phyloP scores from a whole-genome alignment of 345 rosid species.

The Gossypium sturtianum region DNA sequence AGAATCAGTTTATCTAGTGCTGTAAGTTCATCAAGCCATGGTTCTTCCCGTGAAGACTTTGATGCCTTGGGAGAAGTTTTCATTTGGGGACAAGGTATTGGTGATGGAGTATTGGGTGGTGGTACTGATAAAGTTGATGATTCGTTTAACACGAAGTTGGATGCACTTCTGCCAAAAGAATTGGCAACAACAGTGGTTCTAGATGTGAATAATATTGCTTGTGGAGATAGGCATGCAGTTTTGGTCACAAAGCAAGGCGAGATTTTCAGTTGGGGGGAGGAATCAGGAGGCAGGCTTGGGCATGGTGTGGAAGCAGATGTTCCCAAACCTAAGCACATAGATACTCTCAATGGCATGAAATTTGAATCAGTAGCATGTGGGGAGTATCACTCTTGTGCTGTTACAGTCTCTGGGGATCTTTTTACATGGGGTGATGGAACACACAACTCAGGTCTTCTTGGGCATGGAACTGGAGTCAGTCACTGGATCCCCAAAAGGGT shows the following conservation, averaged over 20 bases:
- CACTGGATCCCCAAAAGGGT: slow-evolving; percentile 79
- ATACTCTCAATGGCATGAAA: slow-evolving; percentile 50
- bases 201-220: slow-evolving; percentile 66
- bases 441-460: slow-evolving; percentile 55
- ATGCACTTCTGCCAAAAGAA: slow-evolving; percentile 66
- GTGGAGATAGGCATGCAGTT: slow-evolving; percentile 85
- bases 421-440: slow-evolving; percentile 91
- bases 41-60: slow-evolving; percentile 68
- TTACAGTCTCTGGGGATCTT: slow-evolving; percentile 71
- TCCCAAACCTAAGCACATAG: slow-evolving; percentile 57
- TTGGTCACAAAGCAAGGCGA: slow-evolving; percentile 76
- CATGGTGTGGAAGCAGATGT: slow-evolving; percentile 58
- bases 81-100: slow-evolving; percentile 84
- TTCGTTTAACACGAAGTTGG: slow-evolving; percentile 30
- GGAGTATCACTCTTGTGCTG: slow-evolving; percentile 80
- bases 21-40: slow-evolving; percentile 82
- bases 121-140: slow-evolving; percentile 29
- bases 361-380: slow-evolving; percentile 78
- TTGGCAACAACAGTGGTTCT: slow-evolving; percentile 66
- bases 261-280: slow-evolving; percentile 92
- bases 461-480: slow-evolving; percentile 73
- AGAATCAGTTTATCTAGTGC: slow-evolving; percentile 80
- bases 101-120: slow-evolving; percentile 55
- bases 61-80: slow-evolving; percentile 86
- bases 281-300: slow-evolving; percentile 82